A percentile compares a stretch with the other conserved stretches of the same genome.
These are phyloP conservation scores for Backusella luteola DNA, from an alignment of 192 early-diverging fungal species.

Conservation along the genomic window DNA sequence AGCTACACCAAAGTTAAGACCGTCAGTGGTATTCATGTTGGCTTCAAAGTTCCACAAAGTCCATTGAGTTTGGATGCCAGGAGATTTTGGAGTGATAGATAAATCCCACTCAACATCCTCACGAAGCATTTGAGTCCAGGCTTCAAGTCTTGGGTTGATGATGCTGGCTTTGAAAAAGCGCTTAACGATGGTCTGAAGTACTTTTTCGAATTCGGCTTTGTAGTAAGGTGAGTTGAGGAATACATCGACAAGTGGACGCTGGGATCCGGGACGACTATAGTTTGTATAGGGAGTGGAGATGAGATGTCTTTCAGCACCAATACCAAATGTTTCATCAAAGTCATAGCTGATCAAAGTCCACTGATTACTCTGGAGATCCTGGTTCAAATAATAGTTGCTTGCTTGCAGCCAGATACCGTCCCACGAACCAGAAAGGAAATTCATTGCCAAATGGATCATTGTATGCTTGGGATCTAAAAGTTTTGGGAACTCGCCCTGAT, in stretches of 20 bases:
- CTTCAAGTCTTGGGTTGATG: constrained; percentile 35
- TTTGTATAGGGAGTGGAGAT: constrained; percentile 30
- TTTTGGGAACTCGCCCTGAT: constrained; percentile 6
- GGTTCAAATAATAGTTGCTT: constrained; percentile 39
- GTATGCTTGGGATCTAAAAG: constrained; percentile 23
- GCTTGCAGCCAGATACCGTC: constrained; percentile 37
- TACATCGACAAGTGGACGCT: constrained; percentile 34
- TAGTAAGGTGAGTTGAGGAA: constrained; percentile 34
- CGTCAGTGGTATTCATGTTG: constrained; percentile 22
- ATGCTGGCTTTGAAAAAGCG: constrained; percentile 42
- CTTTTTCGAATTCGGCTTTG: constrained; percentile 35
- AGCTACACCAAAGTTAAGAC: constrained; percentile 21
- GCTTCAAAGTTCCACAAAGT: constrained; percentile 20
- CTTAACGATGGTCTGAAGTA: constrained; percentile 35
- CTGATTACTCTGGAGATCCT: constrained; percentile 31
- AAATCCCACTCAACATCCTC: constrained; percentile 43
- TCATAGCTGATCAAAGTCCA: constrained; percentile 40
- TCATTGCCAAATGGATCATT: constrained; percentile 37
- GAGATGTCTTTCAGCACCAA: constrained; percentile 26
- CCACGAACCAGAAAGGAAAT: constrained; percentile 38
- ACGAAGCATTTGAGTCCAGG: constrained; percentile 35
- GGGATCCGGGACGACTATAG: constrained; percentile 24
- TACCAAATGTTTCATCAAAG: constrained; percentile 45
- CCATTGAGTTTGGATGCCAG: constrained; percentile 20
- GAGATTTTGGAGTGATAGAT: constrained; percentile 15